Evolutionary conservation across 306 rosid species (phyloP).

Genomic region (Castanea sativa): DNA sequence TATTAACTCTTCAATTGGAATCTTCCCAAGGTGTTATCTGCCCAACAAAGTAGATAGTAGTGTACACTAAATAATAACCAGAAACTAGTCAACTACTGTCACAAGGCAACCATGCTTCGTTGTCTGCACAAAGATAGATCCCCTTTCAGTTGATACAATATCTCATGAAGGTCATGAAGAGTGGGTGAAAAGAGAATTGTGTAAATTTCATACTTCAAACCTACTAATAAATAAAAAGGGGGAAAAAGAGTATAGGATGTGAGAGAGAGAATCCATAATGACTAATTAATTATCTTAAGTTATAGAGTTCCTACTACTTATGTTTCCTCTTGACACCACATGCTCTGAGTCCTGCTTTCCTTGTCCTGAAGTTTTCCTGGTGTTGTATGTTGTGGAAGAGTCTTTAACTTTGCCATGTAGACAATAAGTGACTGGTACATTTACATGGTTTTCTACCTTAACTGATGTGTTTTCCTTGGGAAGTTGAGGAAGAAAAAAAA

Average conservation of each 20-base stretch:
- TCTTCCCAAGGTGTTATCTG: too few relatives aligned
- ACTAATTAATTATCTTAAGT: background rate
- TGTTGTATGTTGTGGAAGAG: background rate
- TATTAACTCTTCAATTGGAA: too few relatives aligned
- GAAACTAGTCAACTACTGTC: background rate
- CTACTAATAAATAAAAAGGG: too few relatives aligned
- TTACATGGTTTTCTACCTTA: too few relatives aligned
- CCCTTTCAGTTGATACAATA: background rate
- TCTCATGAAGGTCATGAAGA: background rate
- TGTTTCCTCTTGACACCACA: background rate
- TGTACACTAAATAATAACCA: background rate
- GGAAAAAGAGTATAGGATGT: background rate
- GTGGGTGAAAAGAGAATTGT: background rate
- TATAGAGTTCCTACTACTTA: background rate
- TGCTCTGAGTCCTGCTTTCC: background rate
- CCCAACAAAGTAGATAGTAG: background rate
- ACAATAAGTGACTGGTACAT: background rate
- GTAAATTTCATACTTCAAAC: too few relatives aligned
- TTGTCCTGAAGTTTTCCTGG: background rate
- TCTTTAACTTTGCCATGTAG: background rate
- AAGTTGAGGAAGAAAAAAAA: constrained; percentile 5
- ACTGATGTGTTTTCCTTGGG: too few relatives aligned
- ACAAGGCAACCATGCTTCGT: background rate
- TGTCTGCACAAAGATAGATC: background rate
- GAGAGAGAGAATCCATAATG: background rate